Conservation (phyloP, 371 early-diverging fungal species). For the Mortierella sp. region DNA sequence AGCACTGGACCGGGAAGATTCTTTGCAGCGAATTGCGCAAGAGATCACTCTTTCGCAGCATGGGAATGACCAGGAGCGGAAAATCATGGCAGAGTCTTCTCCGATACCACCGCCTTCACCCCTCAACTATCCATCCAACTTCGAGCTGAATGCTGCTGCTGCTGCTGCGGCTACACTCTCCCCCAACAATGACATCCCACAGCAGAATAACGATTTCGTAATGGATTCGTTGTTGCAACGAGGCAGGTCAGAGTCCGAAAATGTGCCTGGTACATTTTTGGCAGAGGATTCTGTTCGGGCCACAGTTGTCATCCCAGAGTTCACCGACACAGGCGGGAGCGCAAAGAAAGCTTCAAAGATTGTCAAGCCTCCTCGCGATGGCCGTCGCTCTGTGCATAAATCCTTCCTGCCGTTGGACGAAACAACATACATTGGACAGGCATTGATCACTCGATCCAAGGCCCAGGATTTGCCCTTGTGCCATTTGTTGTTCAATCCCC, state of each 20-base stretch:
- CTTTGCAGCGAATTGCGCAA: not conserved
- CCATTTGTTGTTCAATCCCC: slow-evolving; percentile 59
- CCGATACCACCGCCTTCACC: not conserved
- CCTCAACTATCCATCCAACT: slow-evolving; percentile 4
- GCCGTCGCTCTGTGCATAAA: slow-evolving; percentile 2
- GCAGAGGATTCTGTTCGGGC: too few relatives aligned
- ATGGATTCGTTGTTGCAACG: not conserved
- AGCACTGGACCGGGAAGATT: slow-evolving; percentile 23
- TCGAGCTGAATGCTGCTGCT: slow-evolving; percentile 7
- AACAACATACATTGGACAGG: slow-evolving; percentile 47
- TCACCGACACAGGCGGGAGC: too few relatives aligned
- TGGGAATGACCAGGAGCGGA: not conserved
- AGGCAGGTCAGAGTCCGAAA: too few relatives aligned
- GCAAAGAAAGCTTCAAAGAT: too few relatives aligned
- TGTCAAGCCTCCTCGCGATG: not conserved
- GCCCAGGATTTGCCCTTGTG: slow-evolving; percentile 56
- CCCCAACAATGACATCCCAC: not conserved
- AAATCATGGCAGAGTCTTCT: not conserved
- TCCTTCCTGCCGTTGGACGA: slow-evolving; percentile 33
- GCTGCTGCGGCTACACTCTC: slow-evolving; percentile 2
- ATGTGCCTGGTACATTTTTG: too few relatives aligned
- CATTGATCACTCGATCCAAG: slow-evolving; percentile 42
- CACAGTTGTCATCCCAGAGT: too few relatives aligned
- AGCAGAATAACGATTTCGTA: not conserved
- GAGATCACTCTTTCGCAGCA: slow-evolving; percentile 13